Conservation (phyloP, 75 land plant species). For the Isoetes taiwanensis region DNA sequence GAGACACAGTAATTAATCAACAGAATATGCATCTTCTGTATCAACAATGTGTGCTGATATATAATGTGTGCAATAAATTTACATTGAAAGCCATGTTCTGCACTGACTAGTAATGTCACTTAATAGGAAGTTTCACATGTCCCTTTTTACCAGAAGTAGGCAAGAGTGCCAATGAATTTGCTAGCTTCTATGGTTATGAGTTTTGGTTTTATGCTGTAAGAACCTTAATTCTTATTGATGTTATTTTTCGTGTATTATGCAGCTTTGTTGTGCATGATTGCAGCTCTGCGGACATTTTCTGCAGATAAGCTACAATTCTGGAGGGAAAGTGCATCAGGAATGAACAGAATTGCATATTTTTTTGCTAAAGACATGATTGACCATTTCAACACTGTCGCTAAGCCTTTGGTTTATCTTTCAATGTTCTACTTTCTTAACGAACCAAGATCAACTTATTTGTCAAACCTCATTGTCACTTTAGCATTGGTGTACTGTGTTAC, state of each 20-base stretch:
- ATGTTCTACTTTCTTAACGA: conserved; percentile 3
- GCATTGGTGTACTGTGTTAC: conserved; percentile 3
- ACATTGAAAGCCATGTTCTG: not conserved
- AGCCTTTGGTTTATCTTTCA: conserved; percentile 1
- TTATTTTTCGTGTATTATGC: not conserved
- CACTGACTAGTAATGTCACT: too few species aligned
- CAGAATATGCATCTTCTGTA: too few species aligned
- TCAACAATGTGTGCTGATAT: too few species aligned
- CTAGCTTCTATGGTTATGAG: too few species aligned
- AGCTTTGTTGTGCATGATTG: conserved; percentile 1
- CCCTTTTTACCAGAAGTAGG: too few species aligned
- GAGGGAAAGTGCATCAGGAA: conserved; percentile 4
- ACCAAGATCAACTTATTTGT: not conserved
- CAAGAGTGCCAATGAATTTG: too few species aligned
- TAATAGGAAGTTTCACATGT: not conserved
- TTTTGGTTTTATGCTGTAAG: not conserved
- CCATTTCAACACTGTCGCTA: conserved; percentile 2
- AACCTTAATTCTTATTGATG: not conserved
- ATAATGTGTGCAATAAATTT: not conserved
- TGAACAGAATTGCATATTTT: not conserved
- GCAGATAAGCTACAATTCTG: conserved; percentile 3
- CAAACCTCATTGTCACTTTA: not conserved
- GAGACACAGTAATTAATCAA: too few species aligned
- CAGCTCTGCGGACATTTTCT: not conserved
- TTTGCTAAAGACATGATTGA: not conserved